Evolutionary conservation across 2,329 filamentous ascomycete genomes (phyloP), one percentile per base, ranked within the genome.

Genomic region (Nothopassalora personata): DNA sequence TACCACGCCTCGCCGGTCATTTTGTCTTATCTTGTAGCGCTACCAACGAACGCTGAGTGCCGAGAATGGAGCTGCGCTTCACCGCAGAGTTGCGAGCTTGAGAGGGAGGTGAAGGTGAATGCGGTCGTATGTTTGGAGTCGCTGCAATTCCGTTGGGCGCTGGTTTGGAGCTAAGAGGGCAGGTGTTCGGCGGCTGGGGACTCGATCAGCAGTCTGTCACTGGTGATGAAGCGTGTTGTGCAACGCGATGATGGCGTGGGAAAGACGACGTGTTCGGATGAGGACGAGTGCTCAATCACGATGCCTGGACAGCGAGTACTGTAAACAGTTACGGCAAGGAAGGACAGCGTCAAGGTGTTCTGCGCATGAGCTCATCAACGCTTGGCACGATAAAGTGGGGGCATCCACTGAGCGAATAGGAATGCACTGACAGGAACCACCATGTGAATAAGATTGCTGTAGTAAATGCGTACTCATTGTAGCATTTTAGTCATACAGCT

Each of bases 1-100:
- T 69, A 72, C 70, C 72, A 74, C 66, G 72, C 72, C 72, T 74
- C 72, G 65, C 72, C 71, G 57, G 71, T 73, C 72, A 74, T 74
- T 58, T 67, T 72, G 66, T 46, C 15, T 50, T 43, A n/a, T 56
- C 19, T 13, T 34, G 43, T 47, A 39, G 58, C 53, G 43, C 53
- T 23, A 48, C 23, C 8, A 15, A 18, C 13, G 49, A 46, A 39
- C 34, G 31, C 19, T 51, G 39, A n/a, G 4, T 8, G 13, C 4
- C 13, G 39, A 8, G 15, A 15, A 7, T 43, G n/a, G 39, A 18
- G 13, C 4, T 43, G 1, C 18, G 13, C n/a, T 18, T 43, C 39
- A 13, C 18, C 39, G 39, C n/a, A 15, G 39, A 43, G 39, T 43
- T 13, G 39, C 13, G 15, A 5, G 39, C 39, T n/a, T 15, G 13